Base-by-base conservation (phyloP, 2,329 filamentous ascomycete species). In the Pestalotiopsis sp. region DNA sequence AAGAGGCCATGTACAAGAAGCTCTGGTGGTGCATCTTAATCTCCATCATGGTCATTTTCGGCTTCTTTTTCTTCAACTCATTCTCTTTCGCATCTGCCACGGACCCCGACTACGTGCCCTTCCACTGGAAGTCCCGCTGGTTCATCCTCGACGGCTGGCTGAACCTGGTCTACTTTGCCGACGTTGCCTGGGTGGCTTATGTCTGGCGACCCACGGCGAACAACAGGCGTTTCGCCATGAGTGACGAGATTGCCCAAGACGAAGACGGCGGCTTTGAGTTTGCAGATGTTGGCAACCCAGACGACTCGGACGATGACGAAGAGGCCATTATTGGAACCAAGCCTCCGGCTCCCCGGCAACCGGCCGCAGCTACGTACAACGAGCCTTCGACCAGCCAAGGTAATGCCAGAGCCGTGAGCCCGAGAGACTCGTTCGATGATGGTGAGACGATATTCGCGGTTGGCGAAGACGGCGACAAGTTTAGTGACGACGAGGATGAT, bases 41-140 rank as follows among this genome's bases (percentile, higher is more conserved):
- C 72, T 97, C 93, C 79, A 97, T 99, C 78, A 83, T 98, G 63
- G 93, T 98, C 74, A 98, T 98, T 74, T 99, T 99, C 75, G 94
- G 87, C 68, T 99, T 99, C 84, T 98, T 99, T 86, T 98, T 99
- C 85, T 91, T 98, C 85, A 98, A 98, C 85, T 97, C 93, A 74
- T 94, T 98, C 81, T 94, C 93, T 0, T 97, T 99, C 79, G 95
- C 95, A 63, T 95, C 94, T 13, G 90, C 91, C 62, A 89, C 88
- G 62, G 92, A 95, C 72, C 93, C 93, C 0, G 92, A 97, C 79
- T 99, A 97, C 79, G 94, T 97, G 4, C 96, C 96, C 1, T 93
- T 93, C 74, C 95, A 99, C 81, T 99, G 96, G 96, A 95, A 98
- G 83, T 95, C 93, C 4, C 86, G 96, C 70, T 99, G 96, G 96